A percentile compares a stretch with the other conserved stretches of the same genome.
Evolutionary conservation across 2,329 filamentous ascomycete genomes (phyloP).

Genomic region (Septoria linicola): DNA sequence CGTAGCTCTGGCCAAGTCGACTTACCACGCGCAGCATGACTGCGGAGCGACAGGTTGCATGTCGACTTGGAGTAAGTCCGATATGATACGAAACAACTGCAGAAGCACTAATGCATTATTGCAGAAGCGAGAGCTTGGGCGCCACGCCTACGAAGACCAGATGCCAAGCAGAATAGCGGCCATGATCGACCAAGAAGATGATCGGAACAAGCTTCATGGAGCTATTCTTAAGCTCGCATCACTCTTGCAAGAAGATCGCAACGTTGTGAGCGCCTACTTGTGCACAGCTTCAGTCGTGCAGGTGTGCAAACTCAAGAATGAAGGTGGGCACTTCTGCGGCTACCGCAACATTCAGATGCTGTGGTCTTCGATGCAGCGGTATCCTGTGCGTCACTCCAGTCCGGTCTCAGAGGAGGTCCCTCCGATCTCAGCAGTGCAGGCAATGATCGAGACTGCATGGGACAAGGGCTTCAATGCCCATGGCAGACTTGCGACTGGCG

Average conservation of each 20-base stretch:
- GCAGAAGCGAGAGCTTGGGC: constrained; percentile 46
- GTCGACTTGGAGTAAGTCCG: constrained; percentile 3
- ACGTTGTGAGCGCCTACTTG: constrained; percentile 70
- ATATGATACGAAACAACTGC: not conserved
- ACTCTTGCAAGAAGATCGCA: constrained; percentile 56
- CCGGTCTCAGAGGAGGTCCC: constrained; percentile 49
- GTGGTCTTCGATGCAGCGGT: constrained; percentile 25
- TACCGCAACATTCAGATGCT: constrained; percentile 96
- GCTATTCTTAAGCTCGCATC: constrained; percentile 47
- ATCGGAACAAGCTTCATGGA: constrained; percentile 42
- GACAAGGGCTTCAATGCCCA: constrained; percentile 74
- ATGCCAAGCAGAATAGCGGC: constrained; percentile 44
- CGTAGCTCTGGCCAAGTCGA: no score
- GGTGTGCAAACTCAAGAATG: constrained; percentile 72
- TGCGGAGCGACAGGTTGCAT: not conserved
- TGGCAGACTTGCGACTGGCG: constrained; percentile 77
- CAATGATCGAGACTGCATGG: constrained; percentile 85
- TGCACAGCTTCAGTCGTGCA: constrained; percentile 74
- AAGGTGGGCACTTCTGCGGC: constrained; percentile 81
- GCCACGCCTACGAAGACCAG: constrained; percentile 46
- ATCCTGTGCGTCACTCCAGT: constrained; percentile 32
- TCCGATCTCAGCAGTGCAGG: constrained; percentile 75
- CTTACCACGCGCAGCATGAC: constrained; percentile 4
- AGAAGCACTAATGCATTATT: not conserved
- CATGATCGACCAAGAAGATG: constrained; percentile 17